Evolutionary conservation across 768 basidiomycete genomes (phyloP).

Genomic region (Butyriboletus loyo): DNA sequence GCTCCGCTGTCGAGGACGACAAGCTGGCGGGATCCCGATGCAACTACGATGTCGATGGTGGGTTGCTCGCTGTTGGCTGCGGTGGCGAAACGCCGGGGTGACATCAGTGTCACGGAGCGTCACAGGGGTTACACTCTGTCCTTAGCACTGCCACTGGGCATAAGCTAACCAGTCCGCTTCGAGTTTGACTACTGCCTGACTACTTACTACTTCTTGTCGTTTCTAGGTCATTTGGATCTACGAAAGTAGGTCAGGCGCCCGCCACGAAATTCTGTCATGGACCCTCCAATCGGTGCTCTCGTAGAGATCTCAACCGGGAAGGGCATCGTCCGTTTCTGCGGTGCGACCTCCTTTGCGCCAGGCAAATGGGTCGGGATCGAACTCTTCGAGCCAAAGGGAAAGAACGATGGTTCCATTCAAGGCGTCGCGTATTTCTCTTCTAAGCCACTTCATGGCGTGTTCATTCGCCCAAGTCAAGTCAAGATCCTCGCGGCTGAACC

Average conservation of each 20-base stretch:
- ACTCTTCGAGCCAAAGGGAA: slow-evolving; percentile 77
- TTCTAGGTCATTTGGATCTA: background rate
- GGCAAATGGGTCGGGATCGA: slow-evolving; percentile 98
- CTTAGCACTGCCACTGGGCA: slow-evolving; percentile 16
- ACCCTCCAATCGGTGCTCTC: slow-evolving; percentile 62
- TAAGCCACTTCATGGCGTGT: slow-evolving; percentile 75
- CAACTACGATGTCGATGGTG: background rate
- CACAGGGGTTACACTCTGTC: background rate
- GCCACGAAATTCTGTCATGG: slow-evolving; percentile 34
- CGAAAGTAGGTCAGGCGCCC: slow-evolving; percentile 1
- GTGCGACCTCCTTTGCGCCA: slow-evolving; percentile 74
- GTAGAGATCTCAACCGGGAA: slow-evolving; percentile 79
- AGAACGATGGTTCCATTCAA: slow-evolving; percentile 92
- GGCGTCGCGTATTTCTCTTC: slow-evolving; percentile 82
- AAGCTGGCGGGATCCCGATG: slow-evolving; percentile 2
- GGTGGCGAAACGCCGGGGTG: slow-evolving; percentile 11
- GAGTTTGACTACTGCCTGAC: background rate
- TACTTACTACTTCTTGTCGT: background rate
- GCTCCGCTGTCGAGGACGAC: background rate
- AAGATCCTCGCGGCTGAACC: slow-evolving; percentile 47
- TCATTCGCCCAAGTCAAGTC: slow-evolving; percentile 84
- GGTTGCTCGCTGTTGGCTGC: slow-evolving; percentile 7
- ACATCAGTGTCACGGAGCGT: slow-evolving; percentile 6
- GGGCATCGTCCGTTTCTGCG: slow-evolving; percentile 84
- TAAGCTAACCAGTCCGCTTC: background rate